These are phyloP conservation scores for Cyanidioschyzon merolae DNA, from an alignment of 23 red algal species.

Conservation along the genomic window DNA sequence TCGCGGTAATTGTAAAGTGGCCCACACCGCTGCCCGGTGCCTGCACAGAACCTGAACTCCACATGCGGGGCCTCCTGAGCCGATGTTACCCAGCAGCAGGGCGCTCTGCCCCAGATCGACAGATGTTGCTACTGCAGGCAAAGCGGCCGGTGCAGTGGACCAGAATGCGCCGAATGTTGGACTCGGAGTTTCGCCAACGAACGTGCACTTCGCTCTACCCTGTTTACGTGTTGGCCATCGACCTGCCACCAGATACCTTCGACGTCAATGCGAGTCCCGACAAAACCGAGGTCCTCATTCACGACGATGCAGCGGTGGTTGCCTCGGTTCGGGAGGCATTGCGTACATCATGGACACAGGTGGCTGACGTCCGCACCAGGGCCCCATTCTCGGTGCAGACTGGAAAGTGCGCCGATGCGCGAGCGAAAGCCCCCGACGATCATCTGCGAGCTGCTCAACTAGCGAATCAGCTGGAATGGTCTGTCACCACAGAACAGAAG, in stretches of 20 bases:
- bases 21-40: neutral
- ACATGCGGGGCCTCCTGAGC: neutral
- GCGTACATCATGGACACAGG: constrained; percentile 28
- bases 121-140: constrained; percentile 51
- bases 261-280: constrained; percentile 78
- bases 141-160: constrained; percentile 46
- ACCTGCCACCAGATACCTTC: constrained; percentile 27
- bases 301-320: constrained; percentile 34
- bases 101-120: constrained; percentile 39
- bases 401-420: too few species aligned
- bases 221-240: constrained; percentile 38
- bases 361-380: too few species aligned
- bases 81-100: neutral
- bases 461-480: too few species aligned
- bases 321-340: constrained; percentile 23
- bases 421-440: too few species aligned
- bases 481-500: too few species aligned
- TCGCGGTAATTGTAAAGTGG: neutral
- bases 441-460: too few species aligned
- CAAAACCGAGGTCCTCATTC: constrained; percentile 57
- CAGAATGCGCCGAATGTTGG: constrained; percentile 31
- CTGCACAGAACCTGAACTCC: neutral
- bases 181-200: constrained; percentile 45
- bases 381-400: too few species aligned
- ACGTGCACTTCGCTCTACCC: constrained; percentile 34